Evolutionary conservation across 75 land plant species (phyloP).

Genomic region (Selaginella tamariscina): DNA sequence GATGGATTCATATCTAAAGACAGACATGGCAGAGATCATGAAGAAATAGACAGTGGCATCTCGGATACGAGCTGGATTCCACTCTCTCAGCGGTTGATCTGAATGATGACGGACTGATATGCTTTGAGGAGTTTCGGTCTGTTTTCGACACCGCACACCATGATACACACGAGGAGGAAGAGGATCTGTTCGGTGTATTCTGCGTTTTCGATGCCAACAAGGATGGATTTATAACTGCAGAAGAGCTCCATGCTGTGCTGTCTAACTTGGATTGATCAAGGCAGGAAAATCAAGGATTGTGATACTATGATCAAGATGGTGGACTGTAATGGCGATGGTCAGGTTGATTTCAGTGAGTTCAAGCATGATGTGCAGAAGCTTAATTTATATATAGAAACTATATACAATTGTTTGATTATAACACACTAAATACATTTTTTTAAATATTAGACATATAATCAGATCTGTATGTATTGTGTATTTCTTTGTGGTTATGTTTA

Average conservation of each 20-base stretch:
- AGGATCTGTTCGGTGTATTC: neutral
- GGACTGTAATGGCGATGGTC: constrained; percentile 10
- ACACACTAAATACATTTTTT: too few relatives aligned
- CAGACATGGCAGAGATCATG: neutral
- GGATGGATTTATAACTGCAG: neutral
- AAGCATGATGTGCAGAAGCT: constrained; percentile 8
- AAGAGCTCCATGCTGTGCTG: constrained; percentile 12
- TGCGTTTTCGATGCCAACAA: constrained; percentile 8
- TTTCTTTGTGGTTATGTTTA: too few relatives aligned
- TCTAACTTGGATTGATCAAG: neutral
- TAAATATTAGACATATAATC: too few relatives aligned
- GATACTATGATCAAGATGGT: neutral
- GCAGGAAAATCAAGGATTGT: neutral
- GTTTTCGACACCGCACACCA: neutral
- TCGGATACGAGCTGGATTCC: neutral
- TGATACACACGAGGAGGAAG: neutral
- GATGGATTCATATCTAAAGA: neutral
- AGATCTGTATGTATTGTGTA: too few relatives aligned
- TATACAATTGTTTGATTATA: too few relatives aligned
- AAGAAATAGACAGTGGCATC: neutral
- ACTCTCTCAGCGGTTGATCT: neutral
- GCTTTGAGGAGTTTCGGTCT: neutral
- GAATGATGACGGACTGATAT: neutral
- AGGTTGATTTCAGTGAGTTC: constrained; percentile 1
- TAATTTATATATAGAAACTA: too few relatives aligned